Percentiles rank a stretch among this genome's conserved stretches.
These are phyloP conservation scores for Leptodontidium sp. DNA, from an alignment of 2,329 filamentous ascomycete species.

Conservation along the genomic window DNA sequence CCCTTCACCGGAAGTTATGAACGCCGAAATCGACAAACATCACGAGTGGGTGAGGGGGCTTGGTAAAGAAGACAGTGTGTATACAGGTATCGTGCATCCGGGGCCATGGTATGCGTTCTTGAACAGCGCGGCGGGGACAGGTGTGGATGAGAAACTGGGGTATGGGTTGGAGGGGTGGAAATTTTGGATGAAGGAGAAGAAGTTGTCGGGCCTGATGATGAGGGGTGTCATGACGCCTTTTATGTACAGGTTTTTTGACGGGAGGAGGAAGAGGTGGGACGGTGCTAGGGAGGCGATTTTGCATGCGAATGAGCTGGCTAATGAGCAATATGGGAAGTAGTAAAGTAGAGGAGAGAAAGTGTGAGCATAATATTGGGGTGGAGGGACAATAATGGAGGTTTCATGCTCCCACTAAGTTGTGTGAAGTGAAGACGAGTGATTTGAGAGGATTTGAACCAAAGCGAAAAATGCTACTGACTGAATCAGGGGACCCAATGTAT, in stretches of 20 bases:
- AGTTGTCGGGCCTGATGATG: constrained; percentile 47
- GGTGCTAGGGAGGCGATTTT: constrained; percentile 51
- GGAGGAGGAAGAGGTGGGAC: constrained; percentile 50
- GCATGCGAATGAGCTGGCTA: constrained; percentile 39
- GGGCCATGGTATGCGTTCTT: constrained; percentile 10
- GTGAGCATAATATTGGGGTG: no score
- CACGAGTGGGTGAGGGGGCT: constrained; percentile 47
- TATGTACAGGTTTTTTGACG: constrained; percentile 52
- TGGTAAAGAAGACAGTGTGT: constrained; percentile 54
- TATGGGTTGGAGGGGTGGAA: constrained; percentile 53
- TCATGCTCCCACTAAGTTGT: no score
- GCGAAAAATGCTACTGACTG: no score
- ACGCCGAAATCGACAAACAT: constrained; percentile 45
- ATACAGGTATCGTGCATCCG: constrained; percentile 45
- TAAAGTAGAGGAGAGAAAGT: no score
- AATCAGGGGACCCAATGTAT: no score
- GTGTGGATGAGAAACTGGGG: constrained; percentile 51
- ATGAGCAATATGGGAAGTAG: constrained; percentile 2
- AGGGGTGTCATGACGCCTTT: constrained; percentile 52
- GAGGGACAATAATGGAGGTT: no score
- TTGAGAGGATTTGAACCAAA: no score
- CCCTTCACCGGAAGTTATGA: constrained; percentile 52
- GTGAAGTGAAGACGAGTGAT: no score
- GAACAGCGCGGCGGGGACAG: constrained; percentile 50
- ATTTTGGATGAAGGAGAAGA: constrained; percentile 52